These are phyloP conservation scores for Umbellularia californica DNA, from an alignment of 164 flowering plant genomes.

Conservation along the genomic window DNA sequence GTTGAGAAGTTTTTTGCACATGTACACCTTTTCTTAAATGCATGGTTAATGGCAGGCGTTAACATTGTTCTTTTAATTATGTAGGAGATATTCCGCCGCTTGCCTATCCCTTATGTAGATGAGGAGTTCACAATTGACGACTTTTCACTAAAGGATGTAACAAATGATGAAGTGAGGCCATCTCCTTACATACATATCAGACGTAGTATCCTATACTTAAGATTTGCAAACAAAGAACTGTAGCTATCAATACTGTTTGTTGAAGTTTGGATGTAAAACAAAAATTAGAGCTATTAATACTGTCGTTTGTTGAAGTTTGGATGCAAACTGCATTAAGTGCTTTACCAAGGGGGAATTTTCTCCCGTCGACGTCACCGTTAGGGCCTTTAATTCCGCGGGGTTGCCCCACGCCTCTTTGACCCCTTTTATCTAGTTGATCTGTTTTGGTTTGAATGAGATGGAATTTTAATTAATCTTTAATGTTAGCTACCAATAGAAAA, in stretches of 20 bases:
- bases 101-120: conserved; percentile 68
- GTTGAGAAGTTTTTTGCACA: neutral
- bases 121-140: conserved; percentile 79
- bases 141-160: conserved; percentile 41
- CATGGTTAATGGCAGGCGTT: neutral
- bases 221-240: neutral
- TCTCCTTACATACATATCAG: conserved; percentile 73
- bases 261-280: no score
- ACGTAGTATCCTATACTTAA: conserved; percentile 73
- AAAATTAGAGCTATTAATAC: no score
- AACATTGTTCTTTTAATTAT: conserved; percentile 9
- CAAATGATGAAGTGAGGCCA: conserved; percentile 50
- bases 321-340: no score
- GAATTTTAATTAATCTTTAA: neutral
- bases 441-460: neutral
- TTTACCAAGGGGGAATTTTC: no score
- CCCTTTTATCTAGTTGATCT: no score
- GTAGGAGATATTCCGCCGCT: conserved; percentile 64
- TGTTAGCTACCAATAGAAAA: neutral
- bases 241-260: no score
- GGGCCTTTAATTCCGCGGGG: no score
- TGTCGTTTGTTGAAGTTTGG: no score
- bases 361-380: no score
- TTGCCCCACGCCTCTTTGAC: no score
- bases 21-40: neutral